Evolutionary conservation across 2,329 filamentous ascomycete species (phyloP).

Genomic region (Fusarium drepaniforme): DNA sequence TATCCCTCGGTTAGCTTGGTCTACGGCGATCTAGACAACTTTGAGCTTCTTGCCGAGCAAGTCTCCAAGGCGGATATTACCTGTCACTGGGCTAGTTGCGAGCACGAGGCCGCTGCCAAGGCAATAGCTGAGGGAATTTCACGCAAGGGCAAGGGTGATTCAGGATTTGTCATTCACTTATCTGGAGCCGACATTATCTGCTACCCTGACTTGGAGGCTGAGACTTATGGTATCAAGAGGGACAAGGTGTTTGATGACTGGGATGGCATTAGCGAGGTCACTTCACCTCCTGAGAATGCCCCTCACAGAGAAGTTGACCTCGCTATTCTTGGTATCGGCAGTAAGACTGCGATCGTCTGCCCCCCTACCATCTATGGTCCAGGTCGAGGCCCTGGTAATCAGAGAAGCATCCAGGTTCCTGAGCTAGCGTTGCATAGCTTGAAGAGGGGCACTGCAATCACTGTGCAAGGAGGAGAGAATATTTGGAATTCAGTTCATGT

Average conservation of each 20-base stretch:
- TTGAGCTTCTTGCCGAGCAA: not conserved
- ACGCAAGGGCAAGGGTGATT: not conserved
- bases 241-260: not conserved
- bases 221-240: not conserved
- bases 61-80: constrained; percentile 11
- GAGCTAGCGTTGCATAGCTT: not conserved
- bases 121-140: constrained; percentile 13
- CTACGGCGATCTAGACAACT: not conserved
- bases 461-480: not conserved
- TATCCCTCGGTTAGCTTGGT: not conserved
- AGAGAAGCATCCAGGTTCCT: not conserved
- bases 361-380: not conserved
- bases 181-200: not conserved
- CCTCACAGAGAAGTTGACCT: not conserved
- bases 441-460: not conserved
- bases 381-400: not conserved
- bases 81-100: constrained; percentile 10
- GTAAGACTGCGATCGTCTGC: not conserved
- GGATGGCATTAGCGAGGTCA: not conserved
- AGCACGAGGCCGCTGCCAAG: constrained; percentile 7
- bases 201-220: not conserved
- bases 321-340: not conserved
- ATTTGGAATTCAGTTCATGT: not conserved
- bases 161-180: not conserved
- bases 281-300: not conserved